These are phyloP conservation scores for Pachysandra terminalis DNA, from an alignment of 164 flowering plant species.

Conservation along the genomic window DNA sequence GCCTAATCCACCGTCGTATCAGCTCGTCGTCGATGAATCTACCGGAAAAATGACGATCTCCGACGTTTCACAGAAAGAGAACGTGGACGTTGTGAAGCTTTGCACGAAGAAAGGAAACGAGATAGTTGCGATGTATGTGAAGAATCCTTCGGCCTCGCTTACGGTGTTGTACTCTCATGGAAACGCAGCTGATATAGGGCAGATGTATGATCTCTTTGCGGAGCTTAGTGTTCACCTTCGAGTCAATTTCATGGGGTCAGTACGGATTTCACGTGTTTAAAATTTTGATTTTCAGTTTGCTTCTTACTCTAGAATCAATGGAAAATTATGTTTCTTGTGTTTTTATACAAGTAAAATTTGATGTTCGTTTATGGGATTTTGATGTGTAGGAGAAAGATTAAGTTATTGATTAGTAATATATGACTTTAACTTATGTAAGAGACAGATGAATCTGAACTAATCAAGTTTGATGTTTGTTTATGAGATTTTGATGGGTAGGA, in stretches of 20 bases:
- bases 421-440: too few relatives aligned
- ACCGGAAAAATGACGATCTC: slow-evolving; percentile 50
- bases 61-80: slow-evolving; percentile 46
- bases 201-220: slow-evolving; percentile 72
- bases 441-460: not conserved
- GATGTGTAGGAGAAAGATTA: not conserved
- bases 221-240: slow-evolving; percentile 78
- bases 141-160: slow-evolving; percentile 59
- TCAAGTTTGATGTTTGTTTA: not conserved
- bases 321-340: not conserved
- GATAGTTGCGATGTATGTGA: slow-evolving; percentile 61
- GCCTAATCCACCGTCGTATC: slow-evolving; percentile 80
- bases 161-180: slow-evolving; percentile 88
- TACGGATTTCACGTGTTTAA: slow-evolving; percentile 8
- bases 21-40: slow-evolving; percentile 36
- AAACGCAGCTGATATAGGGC: slow-evolving; percentile 93
- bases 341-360: too few relatives aligned
- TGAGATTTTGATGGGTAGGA: not conserved
- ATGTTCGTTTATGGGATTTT: not conserved
- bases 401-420: too few relatives aligned
- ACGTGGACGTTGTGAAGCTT: slow-evolving; percentile 70
- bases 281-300: not conserved
- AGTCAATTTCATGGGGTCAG: slow-evolving; percentile 83
- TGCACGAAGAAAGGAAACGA: slow-evolving; percentile 67
- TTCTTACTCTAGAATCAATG: not conserved